These are phyloP conservation scores for Lachnellula hyalina DNA, from an alignment of 2,329 filamentous ascomycete genomes.

Conservation along the genomic window DNA sequence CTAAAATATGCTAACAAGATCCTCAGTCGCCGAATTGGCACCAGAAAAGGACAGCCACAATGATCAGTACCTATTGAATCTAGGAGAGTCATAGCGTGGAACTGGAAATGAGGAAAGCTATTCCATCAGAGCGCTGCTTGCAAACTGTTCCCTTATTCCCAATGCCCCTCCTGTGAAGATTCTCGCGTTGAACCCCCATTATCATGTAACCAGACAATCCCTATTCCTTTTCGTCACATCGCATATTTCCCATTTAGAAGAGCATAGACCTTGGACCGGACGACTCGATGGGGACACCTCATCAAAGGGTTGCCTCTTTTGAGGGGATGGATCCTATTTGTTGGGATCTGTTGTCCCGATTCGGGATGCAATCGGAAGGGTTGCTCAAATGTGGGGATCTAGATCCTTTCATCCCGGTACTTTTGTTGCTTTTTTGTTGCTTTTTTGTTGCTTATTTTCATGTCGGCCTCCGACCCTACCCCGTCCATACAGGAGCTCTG, in stretches of 20 bases:
- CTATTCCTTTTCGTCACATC: no score
- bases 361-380: not conserved
- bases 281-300: no score
- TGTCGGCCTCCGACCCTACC: not conserved
- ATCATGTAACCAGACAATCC: no score
- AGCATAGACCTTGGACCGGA: no score
- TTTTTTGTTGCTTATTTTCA: not conserved
- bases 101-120: not conserved
- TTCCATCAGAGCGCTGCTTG: not conserved
- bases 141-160: not conserved
- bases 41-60: not conserved
- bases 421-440: not conserved
- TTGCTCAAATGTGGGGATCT: not conserved
- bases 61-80: not conserved
- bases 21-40: not conserved
- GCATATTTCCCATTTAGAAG: no score
- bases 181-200: not conserved
- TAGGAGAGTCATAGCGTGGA: not conserved
- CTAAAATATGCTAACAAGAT: not conserved
- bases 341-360: not conserved
- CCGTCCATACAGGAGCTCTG: no score
- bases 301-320: no score
- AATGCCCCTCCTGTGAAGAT: not conserved
- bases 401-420: not conserved
- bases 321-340: no score